Evolutionary conservation across 345 rosid genomes (phyloP).

Genomic region (Pistacia vera): DNA sequence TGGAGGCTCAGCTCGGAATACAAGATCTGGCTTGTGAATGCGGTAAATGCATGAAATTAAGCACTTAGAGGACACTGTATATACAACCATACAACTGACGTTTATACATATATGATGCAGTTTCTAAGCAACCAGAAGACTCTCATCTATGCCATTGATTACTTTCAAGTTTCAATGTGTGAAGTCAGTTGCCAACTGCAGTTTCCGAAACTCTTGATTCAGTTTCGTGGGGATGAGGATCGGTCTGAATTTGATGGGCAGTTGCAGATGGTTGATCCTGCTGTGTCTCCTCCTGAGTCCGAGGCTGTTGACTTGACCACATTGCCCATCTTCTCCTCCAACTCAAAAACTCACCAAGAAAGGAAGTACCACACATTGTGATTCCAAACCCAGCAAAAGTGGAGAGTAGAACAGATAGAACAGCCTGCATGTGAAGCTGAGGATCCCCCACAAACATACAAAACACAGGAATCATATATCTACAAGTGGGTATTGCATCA

Average conservation of each 20-base stretch:
- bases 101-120: not conserved
- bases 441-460: constrained; percentile 19
- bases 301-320: constrained; percentile 26
- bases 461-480: not conserved
- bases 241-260: constrained; percentile 13
- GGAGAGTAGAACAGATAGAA: constrained; percentile 71
- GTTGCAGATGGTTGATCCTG: constrained; percentile 26
- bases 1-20: too few species aligned
- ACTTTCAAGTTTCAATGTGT: not conserved
- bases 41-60: not conserved
- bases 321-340: constrained; percentile 35
- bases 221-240: constrained; percentile 15
- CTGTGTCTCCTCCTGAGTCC: constrained; percentile 25
- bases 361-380: constrained; percentile 60
- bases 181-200: not conserved
- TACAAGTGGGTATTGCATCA: not conserved
- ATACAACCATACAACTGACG: not conserved
- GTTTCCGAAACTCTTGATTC: constrained; percentile 28
- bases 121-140: constrained; percentile 15
- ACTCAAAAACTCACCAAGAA: constrained; percentile 43
- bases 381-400: constrained; percentile 76
- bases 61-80: not conserved
- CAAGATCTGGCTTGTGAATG: not conserved
- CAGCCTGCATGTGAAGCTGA: constrained; percentile 74
- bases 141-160: not conserved